These are phyloP conservation scores for Trypanosoma boissoni DNA, from an alignment of 208 protist genomes.

Conservation along the genomic window DNA sequence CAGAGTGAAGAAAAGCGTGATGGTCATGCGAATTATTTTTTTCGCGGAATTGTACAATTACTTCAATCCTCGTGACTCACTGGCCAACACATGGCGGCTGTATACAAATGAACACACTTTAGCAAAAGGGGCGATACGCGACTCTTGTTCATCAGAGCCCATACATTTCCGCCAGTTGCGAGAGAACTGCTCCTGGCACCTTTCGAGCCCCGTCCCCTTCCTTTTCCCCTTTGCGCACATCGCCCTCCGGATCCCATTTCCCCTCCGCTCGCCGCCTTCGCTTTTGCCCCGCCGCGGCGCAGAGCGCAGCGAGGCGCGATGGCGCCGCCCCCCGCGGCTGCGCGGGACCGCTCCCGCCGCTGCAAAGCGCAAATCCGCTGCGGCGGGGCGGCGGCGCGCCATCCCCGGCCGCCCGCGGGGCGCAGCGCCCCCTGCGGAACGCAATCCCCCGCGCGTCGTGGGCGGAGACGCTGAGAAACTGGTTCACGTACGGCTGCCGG, in stretches of 20 bases:
- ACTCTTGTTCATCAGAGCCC: conserved; percentile 12
- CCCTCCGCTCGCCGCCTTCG: too few relatives aligned
- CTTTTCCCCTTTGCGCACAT: background rate
- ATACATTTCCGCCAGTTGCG: conserved; percentile 18
- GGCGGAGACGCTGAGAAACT: conserved; percentile 13
- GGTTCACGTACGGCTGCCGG: conserved; percentile 40
- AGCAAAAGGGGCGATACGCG: too few relatives aligned
- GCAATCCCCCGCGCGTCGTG: background rate
- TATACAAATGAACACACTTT: background rate
- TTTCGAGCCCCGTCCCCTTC: background rate
- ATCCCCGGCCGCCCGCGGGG: background rate
- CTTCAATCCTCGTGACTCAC: background rate
- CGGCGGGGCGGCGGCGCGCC: background rate
- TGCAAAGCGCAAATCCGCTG: background rate
- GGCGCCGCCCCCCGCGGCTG: too few relatives aligned
- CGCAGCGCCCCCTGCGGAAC: background rate
- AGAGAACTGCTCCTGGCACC: background rate
- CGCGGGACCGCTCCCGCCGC: too few relatives aligned
- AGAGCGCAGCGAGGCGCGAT: too few relatives aligned
- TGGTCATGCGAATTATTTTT: background rate
- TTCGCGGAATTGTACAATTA: background rate
- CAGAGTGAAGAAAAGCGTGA: background rate
- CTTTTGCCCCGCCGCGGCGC: too few relatives aligned
- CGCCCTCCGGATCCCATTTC: background rate
- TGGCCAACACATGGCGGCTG: background rate